Base-by-base conservation (phyloP, 2,329 filamentous ascomycete species). In the Trichoderma sp. region DNA sequence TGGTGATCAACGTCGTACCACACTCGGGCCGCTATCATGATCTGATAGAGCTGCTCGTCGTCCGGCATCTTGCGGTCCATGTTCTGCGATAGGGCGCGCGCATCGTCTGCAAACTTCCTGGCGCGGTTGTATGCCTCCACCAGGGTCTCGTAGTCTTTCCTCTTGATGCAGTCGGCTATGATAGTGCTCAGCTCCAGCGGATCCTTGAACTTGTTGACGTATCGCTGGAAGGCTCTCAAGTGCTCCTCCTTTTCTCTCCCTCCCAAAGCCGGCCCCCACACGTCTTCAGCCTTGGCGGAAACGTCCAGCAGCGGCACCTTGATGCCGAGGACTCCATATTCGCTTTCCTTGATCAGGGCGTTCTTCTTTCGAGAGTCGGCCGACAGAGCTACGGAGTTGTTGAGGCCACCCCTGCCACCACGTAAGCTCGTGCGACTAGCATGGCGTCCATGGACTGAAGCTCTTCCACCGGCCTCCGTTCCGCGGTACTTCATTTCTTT, bases 1-100 rank as follows among this genome's bases (percentile, higher is more conserved):
- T 97, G 94, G 54, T 91, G 87, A 67, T 96, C 90, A 10, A 97
- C 91, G 75, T 97, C 93, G 68, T 91, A 85, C 95, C 95, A 99
- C 90, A 99, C 96, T 58, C 93, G 88, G 7, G 90, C 93, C 7
- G 93, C 93, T 54, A 97, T 84, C 52, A 99, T 81, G 67, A 99
- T 89, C 67, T 93, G 90, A 74, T 97, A 92, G 14, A 95, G 85
- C 72, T 98, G 89, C 21, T 86, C 81, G 72, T 98, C 93, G 14
- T 86, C 88, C 9, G 94, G 85, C 10, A 85, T 80, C 50, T 81
- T 79, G 47, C 81, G 81, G 45, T 82, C 79, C 3, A 85, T 72
- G 44, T 79, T 77, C 62, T 87, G 84, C 3, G 89, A 88, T 47
- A 96, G 82, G 63, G 82, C 83, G 68, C 88, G 88, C 0, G 92